phyloP scores from a whole-genome alignment of 495 filamentous ascomycete genomes.

The Chaetomium tenue region DNA sequence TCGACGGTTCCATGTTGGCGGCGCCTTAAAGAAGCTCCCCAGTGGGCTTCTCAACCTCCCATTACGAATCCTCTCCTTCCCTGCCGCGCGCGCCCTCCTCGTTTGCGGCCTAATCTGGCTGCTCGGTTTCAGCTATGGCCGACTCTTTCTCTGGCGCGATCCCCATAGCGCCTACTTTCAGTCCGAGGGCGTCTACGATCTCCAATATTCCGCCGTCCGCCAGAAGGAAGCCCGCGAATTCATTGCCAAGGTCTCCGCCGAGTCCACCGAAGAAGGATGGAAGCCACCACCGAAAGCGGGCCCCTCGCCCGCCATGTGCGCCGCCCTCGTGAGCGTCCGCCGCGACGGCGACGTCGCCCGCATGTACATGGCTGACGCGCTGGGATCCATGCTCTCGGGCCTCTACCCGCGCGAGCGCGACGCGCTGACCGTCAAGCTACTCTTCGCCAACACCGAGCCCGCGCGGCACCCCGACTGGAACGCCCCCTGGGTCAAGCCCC shows the following conservation, averaged over 20 bases:
- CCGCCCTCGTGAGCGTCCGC: conserved; percentile 39
- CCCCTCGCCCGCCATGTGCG: conserved; percentile 35
- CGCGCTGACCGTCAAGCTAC: conserved; percentile 34
- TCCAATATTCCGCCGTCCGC: conserved; percentile 39
- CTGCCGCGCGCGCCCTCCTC: conserved; percentile 12
- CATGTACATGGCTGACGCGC: conserved; percentile 38
- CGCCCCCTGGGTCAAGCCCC: conserved; percentile 27
- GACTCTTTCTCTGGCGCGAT: conserved; percentile 40
- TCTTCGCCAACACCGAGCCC: conserved; percentile 39
- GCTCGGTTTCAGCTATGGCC: conserved; percentile 16
- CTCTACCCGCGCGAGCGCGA: conserved; percentile 38
- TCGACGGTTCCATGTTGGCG: background rate
- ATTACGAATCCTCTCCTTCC: background rate
- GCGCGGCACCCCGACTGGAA: conserved; percentile 16
- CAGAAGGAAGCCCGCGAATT: conserved; percentile 36
- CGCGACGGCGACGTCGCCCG: conserved; percentile 31
- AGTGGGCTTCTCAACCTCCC: background rate
- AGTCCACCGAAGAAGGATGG: conserved; percentile 20
- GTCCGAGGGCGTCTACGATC: conserved; percentile 39
- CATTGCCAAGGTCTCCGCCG: conserved; percentile 23
- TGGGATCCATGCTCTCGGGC: conserved; percentile 41
- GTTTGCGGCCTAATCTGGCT: conserved; percentile 13
- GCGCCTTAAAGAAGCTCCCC: background rate
- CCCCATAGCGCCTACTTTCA: conserved; percentile 45
- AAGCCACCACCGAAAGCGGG: conserved; percentile 24